Conservation (phyloP, 257 asterid genomes). For the Salvia rosmarinus region DNA sequence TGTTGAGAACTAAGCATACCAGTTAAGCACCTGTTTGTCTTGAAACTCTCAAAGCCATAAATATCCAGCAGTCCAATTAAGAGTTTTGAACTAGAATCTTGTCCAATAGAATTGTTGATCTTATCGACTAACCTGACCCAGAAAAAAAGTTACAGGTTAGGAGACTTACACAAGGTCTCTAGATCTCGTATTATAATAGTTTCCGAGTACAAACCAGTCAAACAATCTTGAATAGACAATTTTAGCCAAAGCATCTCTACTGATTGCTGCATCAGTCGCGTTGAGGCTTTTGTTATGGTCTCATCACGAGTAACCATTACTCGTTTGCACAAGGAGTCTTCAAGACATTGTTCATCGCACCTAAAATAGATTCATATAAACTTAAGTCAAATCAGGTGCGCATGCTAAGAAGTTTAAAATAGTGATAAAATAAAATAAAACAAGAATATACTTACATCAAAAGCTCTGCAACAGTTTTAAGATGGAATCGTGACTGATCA, state of each 20-base stretch:
- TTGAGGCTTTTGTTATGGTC: slow-evolving; percentile 76
- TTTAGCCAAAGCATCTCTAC: slow-evolving; percentile 88
- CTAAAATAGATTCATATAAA: slow-evolving; percentile 43
- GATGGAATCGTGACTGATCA: slow-evolving; percentile 71
- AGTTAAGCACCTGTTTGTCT: slow-evolving; percentile 99
- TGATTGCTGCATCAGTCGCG: slow-evolving; percentile 68
- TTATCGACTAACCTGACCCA: slow-evolving; percentile 81
- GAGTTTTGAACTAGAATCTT: slow-evolving; percentile 71
- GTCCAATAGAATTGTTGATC: slow-evolving; percentile 86
- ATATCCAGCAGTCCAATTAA: slow-evolving; percentile 94
- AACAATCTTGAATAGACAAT: slow-evolving; percentile 77
- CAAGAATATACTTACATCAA: slow-evolving; percentile 59
- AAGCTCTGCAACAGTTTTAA: slow-evolving; percentile 74
- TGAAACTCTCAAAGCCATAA: slow-evolving; percentile 97
- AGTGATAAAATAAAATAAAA: slow-evolving; percentile 13
- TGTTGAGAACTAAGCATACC: slow-evolving; percentile 88
- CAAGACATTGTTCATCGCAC: slow-evolving; percentile 79
- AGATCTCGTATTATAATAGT: neutral
- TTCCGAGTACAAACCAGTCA: slow-evolving; percentile 70
- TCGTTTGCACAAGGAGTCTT: slow-evolving; percentile 83
- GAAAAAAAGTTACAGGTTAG: slow-evolving; percentile 26
- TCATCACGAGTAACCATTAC: slow-evolving; percentile 92
- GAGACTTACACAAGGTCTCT: slow-evolving; percentile 4
- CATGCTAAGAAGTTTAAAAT: slow-evolving; percentile 11
- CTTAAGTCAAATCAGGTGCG: neutral